phyloP scores from a whole-genome alignment of 345 rosid species.

The Punica granatum region DNA sequence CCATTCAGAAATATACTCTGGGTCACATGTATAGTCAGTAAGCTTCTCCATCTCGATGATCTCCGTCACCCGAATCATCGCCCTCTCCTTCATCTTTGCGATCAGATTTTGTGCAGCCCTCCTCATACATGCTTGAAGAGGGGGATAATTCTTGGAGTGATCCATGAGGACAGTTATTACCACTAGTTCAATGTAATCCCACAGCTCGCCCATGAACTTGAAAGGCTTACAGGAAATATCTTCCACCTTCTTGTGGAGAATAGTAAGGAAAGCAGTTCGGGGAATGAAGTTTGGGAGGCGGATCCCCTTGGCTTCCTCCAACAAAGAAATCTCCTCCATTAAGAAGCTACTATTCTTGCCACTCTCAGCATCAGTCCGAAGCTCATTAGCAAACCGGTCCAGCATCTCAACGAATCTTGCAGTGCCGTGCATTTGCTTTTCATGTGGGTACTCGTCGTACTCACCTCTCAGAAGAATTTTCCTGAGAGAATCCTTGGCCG shows the following conservation, averaged over 20 bases:
- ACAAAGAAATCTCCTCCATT: conserved; percentile 19
- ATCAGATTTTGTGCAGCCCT: conserved; percentile 21
- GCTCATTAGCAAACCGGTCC: conserved; percentile 1
- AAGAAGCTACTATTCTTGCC: conserved; percentile 11
- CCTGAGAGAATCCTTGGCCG: conserved; percentile 31
- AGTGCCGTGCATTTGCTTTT: conserved; percentile 21
- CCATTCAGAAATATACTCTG: conserved; percentile 22
- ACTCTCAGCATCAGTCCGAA: neutral
- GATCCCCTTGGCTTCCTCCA: conserved; percentile 31
- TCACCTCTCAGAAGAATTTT: conserved; percentile 37
- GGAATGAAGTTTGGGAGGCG: conserved; percentile 30
- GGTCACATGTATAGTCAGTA: conserved; percentile 27
- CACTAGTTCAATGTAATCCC: conserved; percentile 21
- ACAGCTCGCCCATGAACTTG: conserved; percentile 11
- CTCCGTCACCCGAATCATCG: conserved; percentile 20
- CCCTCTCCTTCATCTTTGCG: conserved; percentile 24
- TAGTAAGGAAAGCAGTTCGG: conserved; percentile 14
- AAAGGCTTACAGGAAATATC: conserved; percentile 9
- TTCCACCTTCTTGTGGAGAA: conserved; percentile 18
- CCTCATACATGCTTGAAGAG: conserved; percentile 7
- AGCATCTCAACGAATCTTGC: conserved; percentile 28
- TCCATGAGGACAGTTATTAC: conserved; percentile 12
- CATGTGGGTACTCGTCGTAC: conserved; percentile 31
- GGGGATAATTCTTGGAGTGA: conserved; percentile 16
- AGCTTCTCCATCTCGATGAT: conserved; percentile 28